phyloP scores from a whole-genome alignment of 345 rosid species.

The Populus tremula region DNA sequence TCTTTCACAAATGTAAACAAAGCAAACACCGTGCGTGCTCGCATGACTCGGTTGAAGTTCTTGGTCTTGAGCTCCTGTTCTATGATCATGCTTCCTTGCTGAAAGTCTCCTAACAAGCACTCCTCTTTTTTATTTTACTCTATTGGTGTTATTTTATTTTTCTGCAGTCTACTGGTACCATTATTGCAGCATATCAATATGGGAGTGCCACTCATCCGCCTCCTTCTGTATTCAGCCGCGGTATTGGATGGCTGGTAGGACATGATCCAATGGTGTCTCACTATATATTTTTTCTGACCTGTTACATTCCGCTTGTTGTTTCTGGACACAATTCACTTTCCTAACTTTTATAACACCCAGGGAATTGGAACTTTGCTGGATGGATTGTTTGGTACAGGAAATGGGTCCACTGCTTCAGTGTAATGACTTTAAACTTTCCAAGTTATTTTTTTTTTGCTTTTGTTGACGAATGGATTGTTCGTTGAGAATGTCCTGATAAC shows the following conservation, averaged over 20 bases:
- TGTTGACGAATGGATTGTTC: background rate
- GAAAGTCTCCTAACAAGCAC: background rate
- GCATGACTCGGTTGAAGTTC: background rate
- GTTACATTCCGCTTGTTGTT: background rate
- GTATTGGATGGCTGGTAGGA: conserved; percentile 33
- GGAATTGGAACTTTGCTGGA: conserved; percentile 28
- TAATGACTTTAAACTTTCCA: conserved; percentile 13
- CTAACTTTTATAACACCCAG: conserved; percentile 10
- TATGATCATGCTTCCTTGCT: background rate
- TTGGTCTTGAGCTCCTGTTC: background rate
- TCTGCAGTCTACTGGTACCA: conserved; percentile 29
- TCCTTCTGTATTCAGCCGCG: conserved; percentile 34
- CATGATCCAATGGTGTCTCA: background rate
- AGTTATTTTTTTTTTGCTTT: background rate
- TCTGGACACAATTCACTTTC: background rate
- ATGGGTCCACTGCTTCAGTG: conserved; percentile 29
- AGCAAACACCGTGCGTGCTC: background rate
- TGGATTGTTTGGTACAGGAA: conserved; percentile 25
- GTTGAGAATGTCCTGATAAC: background rate
- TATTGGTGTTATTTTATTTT: background rate
- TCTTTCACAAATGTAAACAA: background rate
- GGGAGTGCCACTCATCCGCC: conserved; percentile 33
- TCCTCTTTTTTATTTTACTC: background rate
- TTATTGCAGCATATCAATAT: conserved; percentile 26
- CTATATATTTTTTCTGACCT: background rate